Conservation (phyloP, 257 asterid species). For the Solanum sejunctum region DNA sequence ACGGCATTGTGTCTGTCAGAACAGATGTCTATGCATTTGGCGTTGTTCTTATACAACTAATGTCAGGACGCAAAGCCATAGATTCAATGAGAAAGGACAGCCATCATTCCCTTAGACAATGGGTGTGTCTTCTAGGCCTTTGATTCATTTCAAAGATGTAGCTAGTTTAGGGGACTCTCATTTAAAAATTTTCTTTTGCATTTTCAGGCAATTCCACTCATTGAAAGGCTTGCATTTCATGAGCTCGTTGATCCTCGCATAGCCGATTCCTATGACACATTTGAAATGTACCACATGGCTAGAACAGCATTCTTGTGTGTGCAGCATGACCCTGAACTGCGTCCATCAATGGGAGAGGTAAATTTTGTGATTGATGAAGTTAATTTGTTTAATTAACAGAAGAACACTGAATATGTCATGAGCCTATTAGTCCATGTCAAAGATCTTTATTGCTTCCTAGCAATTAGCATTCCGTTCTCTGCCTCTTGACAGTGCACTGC, state of each 20-base stretch:
- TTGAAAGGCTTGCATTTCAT: slow-evolving; percentile 59
- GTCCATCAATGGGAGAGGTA: slow-evolving; percentile 84
- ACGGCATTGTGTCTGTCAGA: slow-evolving; percentile 57
- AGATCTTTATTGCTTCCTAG: not conserved
- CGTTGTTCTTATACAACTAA: slow-evolving; percentile 57
- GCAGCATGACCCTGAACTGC: slow-evolving; percentile 53
- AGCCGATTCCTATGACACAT: slow-evolving; percentile 48
- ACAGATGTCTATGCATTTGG: slow-evolving; percentile 71
- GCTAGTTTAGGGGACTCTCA: not conserved
- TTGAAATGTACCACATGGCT: slow-evolving; percentile 66
- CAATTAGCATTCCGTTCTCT: not conserved
- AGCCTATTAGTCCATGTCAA: not conserved
- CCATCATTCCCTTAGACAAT: slow-evolving; percentile 43
- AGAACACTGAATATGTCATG: not conserved
- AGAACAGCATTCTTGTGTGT: slow-evolving; percentile 55
- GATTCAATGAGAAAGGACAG: slow-evolving; percentile 36
- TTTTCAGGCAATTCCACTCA: slow-evolving; percentile 48
- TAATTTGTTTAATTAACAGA: not conserved
- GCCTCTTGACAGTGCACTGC: not conserved
- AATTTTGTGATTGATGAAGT: not conserved
- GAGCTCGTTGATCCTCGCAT: slow-evolving; percentile 61
- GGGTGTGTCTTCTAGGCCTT: slow-evolving; percentile 30
- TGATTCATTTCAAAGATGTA: not conserved
- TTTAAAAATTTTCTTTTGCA: not conserved
- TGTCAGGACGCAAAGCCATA: slow-evolving; percentile 62